Evolutionary conservation across 495 filamentous ascomycete species (phyloP).

Genomic region (Aspergillus kassunensis): DNA sequence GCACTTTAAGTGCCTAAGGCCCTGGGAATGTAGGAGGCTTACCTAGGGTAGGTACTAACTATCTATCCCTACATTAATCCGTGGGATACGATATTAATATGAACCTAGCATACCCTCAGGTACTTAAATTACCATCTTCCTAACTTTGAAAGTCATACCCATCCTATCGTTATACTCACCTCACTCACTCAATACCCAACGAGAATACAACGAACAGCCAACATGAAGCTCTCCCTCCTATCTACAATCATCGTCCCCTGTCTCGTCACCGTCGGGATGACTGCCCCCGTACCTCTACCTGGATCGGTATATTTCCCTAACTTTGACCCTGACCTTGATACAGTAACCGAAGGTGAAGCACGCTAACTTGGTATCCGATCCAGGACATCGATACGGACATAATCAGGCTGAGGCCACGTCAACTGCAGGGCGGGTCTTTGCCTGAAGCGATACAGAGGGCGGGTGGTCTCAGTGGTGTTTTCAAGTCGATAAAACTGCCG

Average conservation of each 20-base stretch:
- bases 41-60: no score
- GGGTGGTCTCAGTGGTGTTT: background rate
- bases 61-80: no score
- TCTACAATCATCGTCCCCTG: constrained; percentile 3
- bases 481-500: constrained; percentile 1
- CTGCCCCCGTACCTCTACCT: constrained; percentile 12
- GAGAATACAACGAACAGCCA: background rate
- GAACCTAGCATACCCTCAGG: no score
- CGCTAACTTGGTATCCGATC: background rate
- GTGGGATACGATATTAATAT: no score
- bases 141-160: no score
- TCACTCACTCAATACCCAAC: background rate
- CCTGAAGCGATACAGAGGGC: background rate
- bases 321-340: background rate
- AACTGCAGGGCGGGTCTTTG: background rate
- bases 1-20: no score
- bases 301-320: constrained; percentile 3
- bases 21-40: no score
- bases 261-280: constrained; percentile 4
- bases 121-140: no score
- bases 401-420: background rate
- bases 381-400: background rate
- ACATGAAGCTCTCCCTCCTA: constrained; percentile 14
- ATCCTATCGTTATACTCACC: no score
- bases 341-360: no score